These are phyloP conservation scores for Thuidium tamariscinum DNA, from an alignment of 225 moss, liverwort and hornwort species.

Conservation along the genomic window DNA sequence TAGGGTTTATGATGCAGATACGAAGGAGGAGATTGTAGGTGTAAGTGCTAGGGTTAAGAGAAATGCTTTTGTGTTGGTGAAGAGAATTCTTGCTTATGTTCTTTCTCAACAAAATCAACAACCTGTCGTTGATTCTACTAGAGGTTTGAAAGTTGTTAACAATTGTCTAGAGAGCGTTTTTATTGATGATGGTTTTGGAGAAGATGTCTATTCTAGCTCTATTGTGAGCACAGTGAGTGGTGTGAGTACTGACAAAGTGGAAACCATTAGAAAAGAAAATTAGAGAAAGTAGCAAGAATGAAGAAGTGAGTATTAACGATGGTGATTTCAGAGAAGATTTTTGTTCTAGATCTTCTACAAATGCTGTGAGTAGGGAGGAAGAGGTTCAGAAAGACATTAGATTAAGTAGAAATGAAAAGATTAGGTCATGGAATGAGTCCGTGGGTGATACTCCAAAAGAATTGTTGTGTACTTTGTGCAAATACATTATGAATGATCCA, in stretches of 20 bases:
- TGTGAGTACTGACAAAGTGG: background rate
- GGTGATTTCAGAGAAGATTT: background rate
- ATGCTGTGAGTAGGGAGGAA: background rate
- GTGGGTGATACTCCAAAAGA: background rate
- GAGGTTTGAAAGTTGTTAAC: background rate
- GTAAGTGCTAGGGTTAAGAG: background rate
- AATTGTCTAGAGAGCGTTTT: background rate
- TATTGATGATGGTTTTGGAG: background rate
- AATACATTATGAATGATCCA: background rate
- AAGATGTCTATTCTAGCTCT: background rate
- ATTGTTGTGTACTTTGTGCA: background rate
- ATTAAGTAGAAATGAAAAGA: too few species aligned
- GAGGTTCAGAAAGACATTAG: background rate
- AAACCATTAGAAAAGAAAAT: background rate
- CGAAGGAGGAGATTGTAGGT: background rate
- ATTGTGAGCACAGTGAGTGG: too few species aligned
- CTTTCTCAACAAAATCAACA: background rate
- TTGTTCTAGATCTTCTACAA: background rate
- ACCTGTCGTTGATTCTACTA: too few species aligned
- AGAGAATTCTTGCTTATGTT: background rate
- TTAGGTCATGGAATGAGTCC: too few species aligned
- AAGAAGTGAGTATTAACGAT: background rate
- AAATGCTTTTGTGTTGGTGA: background rate
- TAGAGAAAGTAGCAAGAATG: background rate
- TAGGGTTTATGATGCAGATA: background rate